Evolutionary conservation across 129 eudicot species (phyloP).

Genomic region (Apium graveolens): DNA sequence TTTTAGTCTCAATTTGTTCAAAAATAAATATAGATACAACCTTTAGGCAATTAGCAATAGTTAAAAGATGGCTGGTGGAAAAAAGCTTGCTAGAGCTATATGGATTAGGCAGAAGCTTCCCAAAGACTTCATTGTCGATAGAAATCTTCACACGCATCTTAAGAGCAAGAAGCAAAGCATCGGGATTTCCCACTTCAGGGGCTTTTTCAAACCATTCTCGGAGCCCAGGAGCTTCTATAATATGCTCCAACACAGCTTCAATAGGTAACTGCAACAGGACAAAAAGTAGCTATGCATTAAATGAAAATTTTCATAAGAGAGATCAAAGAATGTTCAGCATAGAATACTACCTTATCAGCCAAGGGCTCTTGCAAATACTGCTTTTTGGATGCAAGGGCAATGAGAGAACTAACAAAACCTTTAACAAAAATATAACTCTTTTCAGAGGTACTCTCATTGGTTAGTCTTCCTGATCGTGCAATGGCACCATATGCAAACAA

Average conservation of each 20-base stretch:
- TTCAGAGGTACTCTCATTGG: slow-evolving; percentile 41
- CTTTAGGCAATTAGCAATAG: slow-evolving; percentile 76
- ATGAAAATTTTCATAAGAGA: background rate
- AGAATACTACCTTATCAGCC: slow-evolving; percentile 58
- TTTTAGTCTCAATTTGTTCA: background rate
- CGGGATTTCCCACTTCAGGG: slow-evolving; percentile 75
- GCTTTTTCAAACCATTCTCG: slow-evolving; percentile 90
- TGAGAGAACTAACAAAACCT: slow-evolving; percentile 52
- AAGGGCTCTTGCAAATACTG: slow-evolving; percentile 93
- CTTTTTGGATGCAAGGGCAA: slow-evolving; percentile 64
- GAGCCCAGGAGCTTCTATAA: slow-evolving; percentile 76
- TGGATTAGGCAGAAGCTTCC: slow-evolving; percentile 70
- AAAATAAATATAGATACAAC: slow-evolving; percentile 23
- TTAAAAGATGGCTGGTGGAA: slow-evolving; percentile 49
- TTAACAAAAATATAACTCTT: slow-evolving; percentile 36
- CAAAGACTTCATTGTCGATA: slow-evolving; percentile 42
- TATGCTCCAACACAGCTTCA: slow-evolving; percentile 48
- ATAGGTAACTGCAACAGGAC: slow-evolving; percentile 56
- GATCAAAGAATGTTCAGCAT: background rate
- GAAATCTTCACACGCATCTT: slow-evolving; percentile 56
- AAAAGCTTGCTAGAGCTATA: slow-evolving; percentile 50
- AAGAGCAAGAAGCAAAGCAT: slow-evolving; percentile 82
- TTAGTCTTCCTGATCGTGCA: slow-evolving; percentile 79
- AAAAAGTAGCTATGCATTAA: background rate
- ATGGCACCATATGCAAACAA: slow-evolving; percentile 96